phyloP scores from a whole-genome alignment of 305 asterid genomes.

The Fraxinus greggii region DNA sequence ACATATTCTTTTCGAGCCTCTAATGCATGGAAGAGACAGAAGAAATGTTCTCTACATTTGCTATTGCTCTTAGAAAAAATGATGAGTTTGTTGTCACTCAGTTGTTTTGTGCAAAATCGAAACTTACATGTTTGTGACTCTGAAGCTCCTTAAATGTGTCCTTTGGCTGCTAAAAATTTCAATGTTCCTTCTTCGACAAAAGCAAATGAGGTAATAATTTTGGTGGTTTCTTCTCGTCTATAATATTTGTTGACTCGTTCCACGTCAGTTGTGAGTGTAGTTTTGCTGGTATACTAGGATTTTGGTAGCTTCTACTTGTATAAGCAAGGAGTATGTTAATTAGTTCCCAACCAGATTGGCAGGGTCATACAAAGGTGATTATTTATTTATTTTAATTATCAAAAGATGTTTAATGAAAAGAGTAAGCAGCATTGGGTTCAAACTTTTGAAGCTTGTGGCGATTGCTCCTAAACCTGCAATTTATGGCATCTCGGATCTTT shows the following conservation, averaged over 20 bases:
- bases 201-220: neutral
- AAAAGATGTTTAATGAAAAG: neutral
- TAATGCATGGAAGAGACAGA: conserved; percentile 4
- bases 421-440: neutral
- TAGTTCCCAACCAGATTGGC: neutral
- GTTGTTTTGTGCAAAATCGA: neutral
- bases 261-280: neutral
- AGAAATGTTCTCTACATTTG: neutral
- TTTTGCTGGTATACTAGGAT: neutral
- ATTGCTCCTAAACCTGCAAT: neutral
- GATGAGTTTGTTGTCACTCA: neutral
- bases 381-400: neutral
- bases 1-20: neutral
- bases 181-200: neutral
- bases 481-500: neutral
- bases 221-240: neutral
- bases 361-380: neutral
- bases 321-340: neutral
- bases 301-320: neutral
- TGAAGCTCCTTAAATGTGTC: neutral
- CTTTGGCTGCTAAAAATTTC: neutral
- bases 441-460: neutral
- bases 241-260: neutral
- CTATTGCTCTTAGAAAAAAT: neutral
- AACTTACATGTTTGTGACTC: neutral